Evolutionary conservation across 768 basidiomycete genomes (phyloP).

Genomic region (Rhizopogon vesiculosus): DNA sequence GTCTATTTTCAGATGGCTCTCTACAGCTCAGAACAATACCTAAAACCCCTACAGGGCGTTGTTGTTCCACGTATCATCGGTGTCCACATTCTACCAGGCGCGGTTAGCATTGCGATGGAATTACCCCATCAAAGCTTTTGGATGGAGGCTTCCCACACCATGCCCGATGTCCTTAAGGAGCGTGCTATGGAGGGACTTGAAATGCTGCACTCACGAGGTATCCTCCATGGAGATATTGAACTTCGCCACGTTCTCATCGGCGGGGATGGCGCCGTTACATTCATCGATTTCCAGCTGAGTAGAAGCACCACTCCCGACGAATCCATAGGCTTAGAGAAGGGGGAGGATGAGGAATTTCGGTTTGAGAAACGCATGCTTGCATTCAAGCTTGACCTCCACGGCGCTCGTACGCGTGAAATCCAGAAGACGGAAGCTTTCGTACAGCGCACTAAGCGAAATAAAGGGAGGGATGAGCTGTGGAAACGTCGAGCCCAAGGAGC

Average conservation of each 20-base stretch:
- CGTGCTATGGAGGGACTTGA: slow-evolving; percentile 46
- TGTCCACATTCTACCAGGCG: slow-evolving; percentile 34
- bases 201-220: slow-evolving; percentile 41
- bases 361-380: slow-evolving; percentile 54
- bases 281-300: slow-evolving; percentile 52
- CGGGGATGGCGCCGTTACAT: slow-evolving; percentile 45
- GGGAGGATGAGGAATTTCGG: slow-evolving; percentile 36
- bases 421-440: slow-evolving; percentile 27
- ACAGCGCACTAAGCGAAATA: slow-evolving; percentile 25
- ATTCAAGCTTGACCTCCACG: slow-evolving; percentile 45
- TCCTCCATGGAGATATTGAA: slow-evolving; percentile 44
- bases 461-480: slow-evolving; percentile 19
- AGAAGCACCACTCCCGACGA: slow-evolving; percentile 24
- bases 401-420: slow-evolving; percentile 30
- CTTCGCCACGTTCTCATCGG: slow-evolving; percentile 52
- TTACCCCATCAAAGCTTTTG: slow-evolving; percentile 56
- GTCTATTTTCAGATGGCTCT: slow-evolving; percentile 41
- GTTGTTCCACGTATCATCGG: slow-evolving; percentile 52
- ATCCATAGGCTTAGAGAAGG: slow-evolving; percentile 29
- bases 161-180: slow-evolving; percentile 52
- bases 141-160: slow-evolving; percentile 54
- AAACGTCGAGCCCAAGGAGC: slow-evolving; percentile 23
- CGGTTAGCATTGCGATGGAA: slow-evolving; percentile 43
- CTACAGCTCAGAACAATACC: slow-evolving; percentile 41
- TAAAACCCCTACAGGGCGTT: slow-evolving; percentile 47